These are phyloP conservation scores for Potentilla sterilis DNA, from an alignment of 306 rosid species.

Conservation along the genomic window DNA sequence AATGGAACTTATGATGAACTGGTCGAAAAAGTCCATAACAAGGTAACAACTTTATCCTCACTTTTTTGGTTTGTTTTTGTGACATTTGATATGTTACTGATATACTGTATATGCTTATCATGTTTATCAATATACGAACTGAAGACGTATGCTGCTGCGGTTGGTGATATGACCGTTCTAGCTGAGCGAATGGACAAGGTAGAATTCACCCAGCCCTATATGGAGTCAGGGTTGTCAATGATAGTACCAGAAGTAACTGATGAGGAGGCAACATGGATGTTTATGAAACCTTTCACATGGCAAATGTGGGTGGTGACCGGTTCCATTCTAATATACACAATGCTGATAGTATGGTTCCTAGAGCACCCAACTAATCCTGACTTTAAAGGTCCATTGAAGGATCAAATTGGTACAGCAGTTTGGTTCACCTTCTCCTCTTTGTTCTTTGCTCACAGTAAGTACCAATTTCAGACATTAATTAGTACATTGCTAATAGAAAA, in stretches of 20 bases:
- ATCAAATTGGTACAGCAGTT: slow-evolving; percentile 52
- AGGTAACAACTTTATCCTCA: slow-evolving; percentile 31
- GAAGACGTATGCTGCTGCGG: slow-evolving; percentile 54
- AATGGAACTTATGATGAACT: slow-evolving; percentile 41
- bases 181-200: slow-evolving; percentile 45
- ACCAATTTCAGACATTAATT: not conserved
- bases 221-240: slow-evolving; percentile 67
- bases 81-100: slow-evolving; percentile 11
- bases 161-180: slow-evolving; percentile 59
- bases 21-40: slow-evolving; percentile 45
- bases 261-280: slow-evolving; percentile 54
- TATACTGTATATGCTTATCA: slow-evolving; percentile 2
- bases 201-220: slow-evolving; percentile 62
- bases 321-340: slow-evolving; percentile 46
- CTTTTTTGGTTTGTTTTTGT: not conserved
- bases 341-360: slow-evolving; percentile 56
- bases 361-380: slow-evolving; percentile 47
- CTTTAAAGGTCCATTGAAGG: slow-evolving; percentile 46
- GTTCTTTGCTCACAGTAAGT: slow-evolving; percentile 78
- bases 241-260: slow-evolving; percentile 40
- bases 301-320: slow-evolving; percentile 49
- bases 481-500: not conserved
- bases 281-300: slow-evolving; percentile 65
- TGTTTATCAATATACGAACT: slow-evolving; percentile 14
- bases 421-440: slow-evolving; percentile 68